Conservation (phyloP, 768 basidiomycete genomes). For the Cyathus striatus region DNA sequence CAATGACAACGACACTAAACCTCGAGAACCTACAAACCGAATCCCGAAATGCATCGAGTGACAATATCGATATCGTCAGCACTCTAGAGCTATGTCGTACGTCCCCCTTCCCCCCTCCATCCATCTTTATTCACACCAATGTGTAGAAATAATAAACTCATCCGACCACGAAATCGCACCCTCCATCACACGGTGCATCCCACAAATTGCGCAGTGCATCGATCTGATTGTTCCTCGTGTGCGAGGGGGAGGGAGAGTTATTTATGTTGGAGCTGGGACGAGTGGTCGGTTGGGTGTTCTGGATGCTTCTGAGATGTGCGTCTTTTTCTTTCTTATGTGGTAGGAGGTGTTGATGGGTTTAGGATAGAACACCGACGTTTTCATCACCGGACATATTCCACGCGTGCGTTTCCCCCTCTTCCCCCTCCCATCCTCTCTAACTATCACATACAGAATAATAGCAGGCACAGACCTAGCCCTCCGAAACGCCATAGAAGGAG, state of each 20-base stretch:
- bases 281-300: slow-evolving; percentile 29
- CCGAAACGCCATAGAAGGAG: slow-evolving; percentile 21
- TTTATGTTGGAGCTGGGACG: slow-evolving; percentile 31
- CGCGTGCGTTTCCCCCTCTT: slow-evolving; percentile 10
- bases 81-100: slow-evolving; percentile 24
- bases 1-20: too few species aligned
- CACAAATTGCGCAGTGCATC: slow-evolving; percentile 20
- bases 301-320: slow-evolving; percentile 23
- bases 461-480: slow-evolving; percentile 24
- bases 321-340: background rate
- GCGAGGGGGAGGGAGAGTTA: slow-evolving; percentile 19
- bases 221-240: slow-evolving; percentile 22
- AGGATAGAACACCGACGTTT: slow-evolving; percentile 20
- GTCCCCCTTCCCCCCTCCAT: slow-evolving; percentile 2
- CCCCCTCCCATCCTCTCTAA: background rate
- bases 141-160: slow-evolving; percentile 26
- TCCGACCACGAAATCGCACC: slow-evolving; percentile 19
- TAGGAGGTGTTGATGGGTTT: background rate
- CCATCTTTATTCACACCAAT: background rate
- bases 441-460: slow-evolving; percentile 9
- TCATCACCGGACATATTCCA: slow-evolving; percentile 18
- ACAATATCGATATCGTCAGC: slow-evolving; percentile 21
- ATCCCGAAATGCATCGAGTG: slow-evolving; percentile 15
- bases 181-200: slow-evolving; percentile 20
- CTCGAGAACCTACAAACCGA: slow-evolving; percentile 23